phyloP scores from a whole-genome alignment of 306 rosid species.

The Luffa aegyptiaca region DNA sequence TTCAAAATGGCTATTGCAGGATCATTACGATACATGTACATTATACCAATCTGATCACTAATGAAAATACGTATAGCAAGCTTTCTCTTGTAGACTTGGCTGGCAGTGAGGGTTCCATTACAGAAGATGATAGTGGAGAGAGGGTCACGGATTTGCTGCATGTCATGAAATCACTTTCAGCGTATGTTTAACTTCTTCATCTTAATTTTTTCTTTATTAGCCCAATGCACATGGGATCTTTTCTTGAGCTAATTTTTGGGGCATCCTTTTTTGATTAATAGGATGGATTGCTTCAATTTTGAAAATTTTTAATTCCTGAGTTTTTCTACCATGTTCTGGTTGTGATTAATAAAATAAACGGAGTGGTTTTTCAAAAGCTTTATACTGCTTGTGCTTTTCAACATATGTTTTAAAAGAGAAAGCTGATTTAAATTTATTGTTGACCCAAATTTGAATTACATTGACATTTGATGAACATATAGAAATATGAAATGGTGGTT shows the following conservation, averaged over 20 bases:
- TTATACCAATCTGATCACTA: slow-evolving; percentile 59
- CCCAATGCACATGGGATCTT: not conserved
- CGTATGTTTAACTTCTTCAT: slow-evolving; percentile 40
- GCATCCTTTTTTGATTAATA: not conserved
- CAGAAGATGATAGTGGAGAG: slow-evolving; percentile 82
- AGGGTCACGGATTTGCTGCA: slow-evolving; percentile 87
- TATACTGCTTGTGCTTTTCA: not conserved
- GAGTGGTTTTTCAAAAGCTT: not conserved
- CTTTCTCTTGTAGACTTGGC: slow-evolving; percentile 89
- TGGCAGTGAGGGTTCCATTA: slow-evolving; percentile 89
- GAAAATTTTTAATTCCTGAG: not conserved
- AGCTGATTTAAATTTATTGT: not conserved
- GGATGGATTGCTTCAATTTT: not conserved
- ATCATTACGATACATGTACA: slow-evolving; percentile 62
- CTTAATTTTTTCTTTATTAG: not conserved
- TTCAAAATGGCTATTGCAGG: slow-evolving; percentile 43
- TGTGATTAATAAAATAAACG: not conserved
- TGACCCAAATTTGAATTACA: not conserved
- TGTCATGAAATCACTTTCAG: slow-evolving; percentile 97
- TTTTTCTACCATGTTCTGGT: not conserved
- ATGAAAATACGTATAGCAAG: slow-evolving; percentile 77
- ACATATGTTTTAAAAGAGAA: not conserved
- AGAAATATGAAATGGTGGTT: not conserved
- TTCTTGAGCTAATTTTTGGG: not conserved
- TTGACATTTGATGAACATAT: not conserved